These are phyloP conservation scores for Theobroma grandiflorum DNA, from an alignment of 441 rosid genomes.

Conservation along the genomic window DNA sequence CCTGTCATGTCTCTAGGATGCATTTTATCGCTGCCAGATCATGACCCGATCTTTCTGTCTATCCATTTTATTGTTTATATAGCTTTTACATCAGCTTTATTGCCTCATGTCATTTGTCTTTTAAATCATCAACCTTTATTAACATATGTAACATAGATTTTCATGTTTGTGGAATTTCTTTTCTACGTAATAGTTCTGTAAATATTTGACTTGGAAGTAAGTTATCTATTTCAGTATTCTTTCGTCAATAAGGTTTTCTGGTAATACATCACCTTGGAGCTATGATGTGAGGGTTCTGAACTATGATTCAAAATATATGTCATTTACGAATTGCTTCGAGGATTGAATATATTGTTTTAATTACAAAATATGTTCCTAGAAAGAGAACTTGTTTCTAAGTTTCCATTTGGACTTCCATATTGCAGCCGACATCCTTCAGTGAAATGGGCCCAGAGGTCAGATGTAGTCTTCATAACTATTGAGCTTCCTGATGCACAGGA, in stretches of 20 bases:
- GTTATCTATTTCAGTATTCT: slow-evolving; percentile 1
- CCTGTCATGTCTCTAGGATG: neutral
- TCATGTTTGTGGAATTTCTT: neutral
- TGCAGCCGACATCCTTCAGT: slow-evolving; percentile 67
- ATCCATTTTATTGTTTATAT: neutral
- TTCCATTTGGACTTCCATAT: slow-evolving; percentile 6
- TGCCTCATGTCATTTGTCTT: neutral
- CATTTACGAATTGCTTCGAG: neutral
- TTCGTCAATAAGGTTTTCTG: neutral
- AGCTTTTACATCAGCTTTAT: neutral
- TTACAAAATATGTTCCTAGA: neutral
- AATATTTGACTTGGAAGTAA: neutral
- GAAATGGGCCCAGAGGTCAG: slow-evolving; percentile 78
- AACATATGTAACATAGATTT: neutral
- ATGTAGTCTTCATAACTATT: slow-evolving; percentile 61
- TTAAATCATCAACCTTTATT: neutral
- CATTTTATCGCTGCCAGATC: neutral
- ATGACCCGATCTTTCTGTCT: neutral
- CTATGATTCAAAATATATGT: neutral
- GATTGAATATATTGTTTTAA: neutral
- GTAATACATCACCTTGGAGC: neutral
- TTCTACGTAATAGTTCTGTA: neutral
- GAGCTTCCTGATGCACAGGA: slow-evolving; percentile 72
- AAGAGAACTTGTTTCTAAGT: slow-evolving; percentile 1
- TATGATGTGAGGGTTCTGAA: neutral